phyloP scores from a whole-genome alignment of 805 yeast genomes.

The Tetrapisispora nanseiensis region DNA sequence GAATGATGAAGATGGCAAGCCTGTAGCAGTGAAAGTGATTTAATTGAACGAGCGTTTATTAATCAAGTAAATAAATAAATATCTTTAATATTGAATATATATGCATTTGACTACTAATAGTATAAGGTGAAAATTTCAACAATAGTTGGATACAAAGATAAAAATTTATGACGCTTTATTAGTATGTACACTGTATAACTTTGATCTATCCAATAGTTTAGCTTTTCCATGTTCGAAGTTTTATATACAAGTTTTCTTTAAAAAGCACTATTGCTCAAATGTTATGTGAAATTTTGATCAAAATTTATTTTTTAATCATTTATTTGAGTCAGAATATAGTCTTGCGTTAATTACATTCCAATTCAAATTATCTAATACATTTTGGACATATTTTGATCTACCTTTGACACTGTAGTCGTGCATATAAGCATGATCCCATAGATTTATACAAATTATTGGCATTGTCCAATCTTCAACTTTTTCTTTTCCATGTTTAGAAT shows the following conservation, averaged over 20 bases:
- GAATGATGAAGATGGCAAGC: slow-evolving; percentile 53
- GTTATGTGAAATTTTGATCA: too few relatives aligned
- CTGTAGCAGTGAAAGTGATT: slow-evolving; percentile 71
- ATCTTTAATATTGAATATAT: too few relatives aligned
- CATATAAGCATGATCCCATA: slow-evolving; percentile 86
- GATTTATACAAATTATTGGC: slow-evolving; percentile 57
- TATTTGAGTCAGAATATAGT: slow-evolving; percentile 19
- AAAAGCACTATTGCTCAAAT: background rate
- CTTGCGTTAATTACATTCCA: slow-evolving; percentile 64
- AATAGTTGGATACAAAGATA: too few relatives aligned
- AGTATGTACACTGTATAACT: background rate
- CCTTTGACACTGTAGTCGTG: slow-evolving; percentile 76
- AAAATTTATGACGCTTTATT: too few relatives aligned
- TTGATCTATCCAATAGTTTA: background rate
- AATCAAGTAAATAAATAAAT: background rate
- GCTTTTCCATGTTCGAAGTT: background rate
- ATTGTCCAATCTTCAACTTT: slow-evolving; percentile 51
- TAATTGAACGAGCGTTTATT: slow-evolving; percentile 19
- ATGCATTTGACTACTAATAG: too few relatives aligned
- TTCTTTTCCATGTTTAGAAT: slow-evolving; percentile 7
- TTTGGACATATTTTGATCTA: slow-evolving; percentile 58
- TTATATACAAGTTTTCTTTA: slow-evolving; percentile 1
- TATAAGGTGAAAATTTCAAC: too few relatives aligned
- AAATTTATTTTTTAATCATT: too few relatives aligned
- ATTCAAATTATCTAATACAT: slow-evolving; percentile 68